Evolutionary conservation across 768 basidiomycete genomes (phyloP), one percentile per base, ranked within the genome.

Genomic region (Clitopilus passeckerianus): DNA sequence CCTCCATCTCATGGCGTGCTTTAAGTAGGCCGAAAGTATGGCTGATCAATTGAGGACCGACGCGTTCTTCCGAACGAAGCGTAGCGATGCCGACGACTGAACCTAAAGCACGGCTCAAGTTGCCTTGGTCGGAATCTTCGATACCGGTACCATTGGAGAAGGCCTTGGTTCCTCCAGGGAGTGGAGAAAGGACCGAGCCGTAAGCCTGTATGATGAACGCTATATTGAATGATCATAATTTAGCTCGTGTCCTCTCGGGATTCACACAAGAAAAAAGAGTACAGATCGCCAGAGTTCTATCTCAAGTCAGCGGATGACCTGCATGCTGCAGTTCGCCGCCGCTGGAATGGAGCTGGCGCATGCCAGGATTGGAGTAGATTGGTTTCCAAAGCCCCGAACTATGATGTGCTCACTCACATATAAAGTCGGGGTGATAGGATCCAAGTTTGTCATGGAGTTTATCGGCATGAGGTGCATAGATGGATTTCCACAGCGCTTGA

Each of bases 11-110:
- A 53, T 81, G 67, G 58, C 89, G 87, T 20, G 91, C 90, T 72
- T 95, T 96, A 68, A 94, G 85, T 64, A 96, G 81, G 12, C 94
- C 94, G 72, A 92, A 94, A 54, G 90, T 87, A 70, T 96, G 94
- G 71, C 91, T 93, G 10, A 77, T 87, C 59, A 96, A 79, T 71
- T 96, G 94, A 6, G 93, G 91, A 22, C 85, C 91, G 61, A 95
- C 94, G 52, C 88, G 79, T 27, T 83, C 86, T 67, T 95, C 92
- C 27, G 94, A 86, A 59, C 94, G 87, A 56, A 96, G 82, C 61
- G 91, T 87, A 23, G 94, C 88, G 52, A 90, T 86, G 30, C 90
- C 94, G 61, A 93, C 87, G 41, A 95, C 83, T 34, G 91, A 94
- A 56, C 92, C 87, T 70, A 94, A 70, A 37, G 89, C 85, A 63